Evolutionary conservation across 768 basidiomycete species (phyloP).

Genomic region (Jaapia argillacea): DNA sequence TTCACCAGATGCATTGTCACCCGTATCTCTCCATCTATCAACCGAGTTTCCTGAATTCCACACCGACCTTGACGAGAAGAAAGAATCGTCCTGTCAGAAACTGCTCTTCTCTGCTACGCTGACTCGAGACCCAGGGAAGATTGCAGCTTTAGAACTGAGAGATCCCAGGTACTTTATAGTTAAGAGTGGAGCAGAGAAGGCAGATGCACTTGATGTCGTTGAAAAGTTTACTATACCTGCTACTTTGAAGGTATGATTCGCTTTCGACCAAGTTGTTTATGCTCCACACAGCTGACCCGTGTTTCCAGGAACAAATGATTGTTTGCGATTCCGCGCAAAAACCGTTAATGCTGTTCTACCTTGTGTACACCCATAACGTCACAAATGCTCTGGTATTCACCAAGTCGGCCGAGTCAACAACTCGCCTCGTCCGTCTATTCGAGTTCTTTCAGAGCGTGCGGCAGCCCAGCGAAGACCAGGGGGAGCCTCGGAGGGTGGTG

Average conservation of each 20-base stretch:
- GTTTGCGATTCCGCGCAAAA: slow-evolving; percentile 73
- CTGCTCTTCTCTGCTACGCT: slow-evolving; percentile 94
- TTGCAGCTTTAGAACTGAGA: slow-evolving; percentile 68
- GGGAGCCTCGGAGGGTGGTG: slow-evolving; percentile 20
- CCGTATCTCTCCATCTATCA: slow-evolving; percentile 38
- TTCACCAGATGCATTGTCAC: slow-evolving; percentile 49
- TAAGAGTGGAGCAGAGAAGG: slow-evolving; percentile 28
- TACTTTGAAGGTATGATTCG: slow-evolving; percentile 50
- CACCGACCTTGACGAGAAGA: slow-evolving; percentile 47
- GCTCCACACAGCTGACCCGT: not conserved
- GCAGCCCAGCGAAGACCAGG: slow-evolving; percentile 9
- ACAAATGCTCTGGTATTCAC: slow-evolving; percentile 85
- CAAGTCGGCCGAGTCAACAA: slow-evolving; percentile 90
- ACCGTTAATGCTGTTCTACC: slow-evolving; percentile 82
- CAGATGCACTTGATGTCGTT: slow-evolving; percentile 37
- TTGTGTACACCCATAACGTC: slow-evolving; percentile 54
- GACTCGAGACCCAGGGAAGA: slow-evolving; percentile 88
- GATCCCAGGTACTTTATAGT: slow-evolving; percentile 87
- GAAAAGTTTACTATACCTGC: slow-evolving; percentile 79
- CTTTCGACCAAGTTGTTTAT: not conserved
- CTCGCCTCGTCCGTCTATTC: slow-evolving; percentile 72
- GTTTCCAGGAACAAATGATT: slow-evolving; percentile 61
- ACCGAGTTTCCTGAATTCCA: slow-evolving; percentile 28
- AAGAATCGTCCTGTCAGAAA: slow-evolving; percentile 75
- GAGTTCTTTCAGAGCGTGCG: slow-evolving; percentile 64